Conservation (phyloP, 202 grass and related monocot genomes). For the Zoysia matrella region DNA sequence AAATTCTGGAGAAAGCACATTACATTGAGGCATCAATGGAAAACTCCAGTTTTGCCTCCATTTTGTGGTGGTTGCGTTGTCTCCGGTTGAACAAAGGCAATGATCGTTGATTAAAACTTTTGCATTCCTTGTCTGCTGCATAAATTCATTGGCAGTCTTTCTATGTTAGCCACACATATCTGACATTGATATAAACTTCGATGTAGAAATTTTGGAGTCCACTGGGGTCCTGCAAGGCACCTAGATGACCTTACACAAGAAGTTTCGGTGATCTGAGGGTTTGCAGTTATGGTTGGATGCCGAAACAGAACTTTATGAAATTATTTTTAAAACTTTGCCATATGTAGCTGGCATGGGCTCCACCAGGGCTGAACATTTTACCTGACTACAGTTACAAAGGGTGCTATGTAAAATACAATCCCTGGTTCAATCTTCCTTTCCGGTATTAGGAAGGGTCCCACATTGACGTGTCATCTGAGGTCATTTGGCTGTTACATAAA, state of each 20-base stretch:
- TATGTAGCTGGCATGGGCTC: constrained; percentile 31
- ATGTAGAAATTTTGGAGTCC: constrained; percentile 50
- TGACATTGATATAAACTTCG: constrained; percentile 17
- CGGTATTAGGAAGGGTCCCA: background rate
- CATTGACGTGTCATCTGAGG: constrained; percentile 19
- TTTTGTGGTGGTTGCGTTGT: too few species aligned
- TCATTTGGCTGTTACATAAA: constrained; percentile 8
- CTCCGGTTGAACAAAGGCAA: constrained; percentile 53
- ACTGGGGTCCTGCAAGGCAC: background rate
- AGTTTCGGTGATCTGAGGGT: constrained; percentile 14
- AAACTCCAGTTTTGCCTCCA: constrained; percentile 28
- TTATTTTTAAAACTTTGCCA: background rate
- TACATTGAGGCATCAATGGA: background rate
- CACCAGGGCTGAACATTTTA: constrained; percentile 28
- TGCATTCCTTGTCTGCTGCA: background rate
- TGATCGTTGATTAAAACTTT: constrained; percentile 12
- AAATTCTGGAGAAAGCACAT: constrained; percentile 31
- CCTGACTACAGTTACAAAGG: background rate
- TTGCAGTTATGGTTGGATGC: constrained; percentile 1
- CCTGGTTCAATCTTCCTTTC: background rate
- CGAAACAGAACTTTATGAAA: constrained; percentile 13
- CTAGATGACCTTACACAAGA: constrained; percentile 20
- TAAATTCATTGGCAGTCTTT: constrained; percentile 7
- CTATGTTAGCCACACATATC: background rate
- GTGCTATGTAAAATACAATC: constrained; percentile 33